Evolutionary conservation across 257 asterid genomes (phyloP).

Genomic region (Gentiana straminea): DNA sequence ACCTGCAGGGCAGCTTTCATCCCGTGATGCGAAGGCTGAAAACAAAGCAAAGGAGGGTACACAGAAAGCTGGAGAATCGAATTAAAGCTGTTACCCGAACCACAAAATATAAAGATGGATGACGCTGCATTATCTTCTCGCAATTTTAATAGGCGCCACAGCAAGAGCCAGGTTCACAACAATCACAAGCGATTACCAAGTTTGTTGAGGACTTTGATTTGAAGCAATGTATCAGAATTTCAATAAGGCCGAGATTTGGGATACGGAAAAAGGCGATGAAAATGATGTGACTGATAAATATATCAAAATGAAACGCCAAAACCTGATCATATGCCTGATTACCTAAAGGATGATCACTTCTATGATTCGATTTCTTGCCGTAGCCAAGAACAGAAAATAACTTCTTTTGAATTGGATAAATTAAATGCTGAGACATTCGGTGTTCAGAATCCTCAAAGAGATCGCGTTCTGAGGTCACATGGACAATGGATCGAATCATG

Average conservation of each 20-base stretch:
- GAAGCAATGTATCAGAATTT: slow-evolving; percentile 26
- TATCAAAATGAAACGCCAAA: slow-evolving; percentile 6
- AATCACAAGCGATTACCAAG: slow-evolving; percentile 1
- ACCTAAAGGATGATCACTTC: slow-evolving; percentile 15
- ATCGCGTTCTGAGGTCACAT: slow-evolving; percentile 5
- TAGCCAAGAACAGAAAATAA: slow-evolving; percentile 6
- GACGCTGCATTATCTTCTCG: slow-evolving; percentile 10
- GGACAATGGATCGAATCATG: slow-evolving; percentile 9
- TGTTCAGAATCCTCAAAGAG: slow-evolving; percentile 5
- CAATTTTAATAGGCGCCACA: slow-evolving; percentile 3
- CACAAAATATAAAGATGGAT: slow-evolving; percentile 5
- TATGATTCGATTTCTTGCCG: slow-evolving; percentile 17
- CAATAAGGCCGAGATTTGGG: slow-evolving; percentile 27
- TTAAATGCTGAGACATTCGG: slow-evolving; percentile 23
- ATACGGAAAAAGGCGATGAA: not conserved
- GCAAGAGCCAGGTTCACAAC: slow-evolving; percentile 4
- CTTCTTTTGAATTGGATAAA: slow-evolving; percentile 7
- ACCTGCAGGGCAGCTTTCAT: not conserved
- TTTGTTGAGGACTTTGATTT: slow-evolving; percentile 21
- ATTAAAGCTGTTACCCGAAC: slow-evolving; percentile 5
- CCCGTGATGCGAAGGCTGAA: slow-evolving; percentile 1
- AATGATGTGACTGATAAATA: not conserved
- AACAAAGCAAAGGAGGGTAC: not conserved
- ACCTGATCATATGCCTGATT: slow-evolving; percentile 9
- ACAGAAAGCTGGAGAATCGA: slow-evolving; percentile 8